A percentile compares a stretch with the other conserved stretches of the same genome.
Evolutionary conservation across 2,329 filamentous ascomycete genomes (phyloP).

Genomic region (Elsinoe batatas): DNA sequence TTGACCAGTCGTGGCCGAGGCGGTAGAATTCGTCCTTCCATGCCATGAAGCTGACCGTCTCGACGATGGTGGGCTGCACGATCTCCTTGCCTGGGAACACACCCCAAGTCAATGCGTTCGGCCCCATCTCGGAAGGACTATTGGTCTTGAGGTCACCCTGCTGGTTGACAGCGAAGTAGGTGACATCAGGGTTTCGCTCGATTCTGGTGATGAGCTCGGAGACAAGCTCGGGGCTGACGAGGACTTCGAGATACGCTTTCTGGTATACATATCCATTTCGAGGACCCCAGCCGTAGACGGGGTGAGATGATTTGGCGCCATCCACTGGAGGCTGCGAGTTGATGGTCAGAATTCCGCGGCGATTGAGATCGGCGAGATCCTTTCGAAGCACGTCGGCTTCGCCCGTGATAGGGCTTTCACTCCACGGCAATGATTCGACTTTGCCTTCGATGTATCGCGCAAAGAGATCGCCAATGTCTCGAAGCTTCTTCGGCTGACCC

Average conservation of each 20-base stretch:
- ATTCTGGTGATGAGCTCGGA: conserved; percentile 68
- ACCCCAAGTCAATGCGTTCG: conserved; percentile 98
- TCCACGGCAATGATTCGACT: conserved; percentile 82
- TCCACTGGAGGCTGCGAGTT: conserved; percentile 96
- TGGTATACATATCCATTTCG: conserved; percentile 95
- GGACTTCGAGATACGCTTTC: conserved; percentile 89
- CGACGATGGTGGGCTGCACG: conserved; percentile 99
- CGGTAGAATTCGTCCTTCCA: conserved; percentile 98
- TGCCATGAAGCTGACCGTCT: conserved; percentile 91
- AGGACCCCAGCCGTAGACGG: conserved; percentile 88
- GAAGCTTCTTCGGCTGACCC: conserved; percentile 72
- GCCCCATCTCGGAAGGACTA: conserved; percentile 63
- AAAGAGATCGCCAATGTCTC: conserved; percentile 75
- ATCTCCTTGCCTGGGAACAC: conserved; percentile 98
- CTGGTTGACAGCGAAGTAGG: conserved; percentile 89
- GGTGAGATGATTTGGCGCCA: conserved; percentile 76
- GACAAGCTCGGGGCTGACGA: conserved; percentile 73
- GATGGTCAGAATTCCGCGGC: conserved; percentile 80
- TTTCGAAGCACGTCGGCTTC: conserved; percentile 72
- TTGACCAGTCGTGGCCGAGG: conserved; percentile 85
- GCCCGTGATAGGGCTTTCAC: conserved; percentile 72
- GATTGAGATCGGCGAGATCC: conserved; percentile 72
- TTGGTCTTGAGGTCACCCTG: conserved; percentile 75
- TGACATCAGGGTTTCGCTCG: conserved; percentile 67
- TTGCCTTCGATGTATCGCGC: conserved; percentile 74